A percentile compares a stretch with the other conserved stretches of the same genome.
Evolutionary conservation across 2,329 filamentous ascomycete genomes (phyloP).

Genomic region (Allantophomopsis cytisporea): DNA sequence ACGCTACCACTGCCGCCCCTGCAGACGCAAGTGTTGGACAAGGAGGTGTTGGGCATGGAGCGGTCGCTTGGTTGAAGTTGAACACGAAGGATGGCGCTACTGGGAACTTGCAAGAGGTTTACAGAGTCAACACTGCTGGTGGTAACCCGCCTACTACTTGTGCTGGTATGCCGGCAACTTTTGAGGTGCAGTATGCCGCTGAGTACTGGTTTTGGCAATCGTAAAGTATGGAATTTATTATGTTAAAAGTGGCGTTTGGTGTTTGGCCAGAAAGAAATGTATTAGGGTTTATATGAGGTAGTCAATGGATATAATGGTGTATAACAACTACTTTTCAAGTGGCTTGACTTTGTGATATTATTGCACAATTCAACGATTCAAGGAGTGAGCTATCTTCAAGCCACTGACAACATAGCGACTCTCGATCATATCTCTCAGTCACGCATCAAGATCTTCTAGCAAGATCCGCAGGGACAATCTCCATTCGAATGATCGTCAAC

Average conservation of each 20-base stretch:
- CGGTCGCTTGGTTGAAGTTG: slow-evolving; percentile 74
- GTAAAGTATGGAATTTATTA: not conserved
- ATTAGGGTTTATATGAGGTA: too few relatives aligned
- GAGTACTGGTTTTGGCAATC: slow-evolving; percentile 39
- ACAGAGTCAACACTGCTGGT: slow-evolving; percentile 72
- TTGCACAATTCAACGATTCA: too few relatives aligned
- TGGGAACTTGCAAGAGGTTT: slow-evolving; percentile 59
- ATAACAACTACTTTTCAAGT: too few relatives aligned
- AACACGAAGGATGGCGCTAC: slow-evolving; percentile 38
- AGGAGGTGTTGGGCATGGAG: slow-evolving; percentile 41
- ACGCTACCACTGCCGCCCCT: slow-evolving; percentile 48
- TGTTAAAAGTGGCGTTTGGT: not conserved
- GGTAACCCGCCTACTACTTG: slow-evolving; percentile 67
- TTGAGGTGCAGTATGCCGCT: slow-evolving; percentile 69
- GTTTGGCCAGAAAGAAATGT: too few relatives aligned
- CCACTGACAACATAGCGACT: too few relatives aligned
- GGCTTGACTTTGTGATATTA: too few relatives aligned
- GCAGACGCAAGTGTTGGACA: slow-evolving; percentile 41
- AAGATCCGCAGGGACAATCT: too few relatives aligned
- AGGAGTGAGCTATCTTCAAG: too few relatives aligned
- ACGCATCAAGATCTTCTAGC: too few relatives aligned
- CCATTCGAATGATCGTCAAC: too few relatives aligned
- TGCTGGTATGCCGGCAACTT: slow-evolving; percentile 42
- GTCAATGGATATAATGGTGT: too few relatives aligned
- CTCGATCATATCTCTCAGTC: too few relatives aligned